Conservation (phyloP, 306 rosid genomes). For the Castanopsis chinensis region DNA sequence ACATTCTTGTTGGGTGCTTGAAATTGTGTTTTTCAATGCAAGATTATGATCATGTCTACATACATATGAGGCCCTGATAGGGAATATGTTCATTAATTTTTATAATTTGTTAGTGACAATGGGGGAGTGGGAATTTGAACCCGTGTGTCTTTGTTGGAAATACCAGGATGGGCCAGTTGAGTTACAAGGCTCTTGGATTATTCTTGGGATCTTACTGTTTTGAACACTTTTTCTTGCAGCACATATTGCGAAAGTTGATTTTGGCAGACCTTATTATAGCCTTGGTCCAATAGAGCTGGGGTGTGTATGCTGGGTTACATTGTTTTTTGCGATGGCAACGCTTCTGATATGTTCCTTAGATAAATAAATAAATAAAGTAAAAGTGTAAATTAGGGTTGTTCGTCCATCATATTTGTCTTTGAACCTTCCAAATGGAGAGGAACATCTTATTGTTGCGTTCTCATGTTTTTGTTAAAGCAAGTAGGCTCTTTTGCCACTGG, state of each 20-base stretch:
- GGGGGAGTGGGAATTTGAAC: too few species aligned
- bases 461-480: too few species aligned
- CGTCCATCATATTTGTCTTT: not conserved
- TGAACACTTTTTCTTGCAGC: not conserved
- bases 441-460: not conserved
- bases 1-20: not conserved
- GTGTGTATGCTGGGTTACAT: not conserved
- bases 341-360: not conserved
- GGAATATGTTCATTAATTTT: not conserved
- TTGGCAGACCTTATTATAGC: not conserved
- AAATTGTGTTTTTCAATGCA: not conserved
- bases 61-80: not conserved
- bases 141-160: too few species aligned
- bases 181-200: too few species aligned
- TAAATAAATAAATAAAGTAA: not conserved
- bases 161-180: too few species aligned
- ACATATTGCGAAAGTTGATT: not conserved
- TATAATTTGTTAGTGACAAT: too few species aligned
- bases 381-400: not conserved
- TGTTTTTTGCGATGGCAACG: not conserved
- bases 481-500: too few species aligned
- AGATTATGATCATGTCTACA: not conserved
- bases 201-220: not conserved
- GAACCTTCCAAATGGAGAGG: not conserved
- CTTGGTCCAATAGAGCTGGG: not conserved